These are phyloP conservation scores for Flaveria linearis DNA, from an alignment of 129 eudicot species.

Conservation along the genomic window DNA sequence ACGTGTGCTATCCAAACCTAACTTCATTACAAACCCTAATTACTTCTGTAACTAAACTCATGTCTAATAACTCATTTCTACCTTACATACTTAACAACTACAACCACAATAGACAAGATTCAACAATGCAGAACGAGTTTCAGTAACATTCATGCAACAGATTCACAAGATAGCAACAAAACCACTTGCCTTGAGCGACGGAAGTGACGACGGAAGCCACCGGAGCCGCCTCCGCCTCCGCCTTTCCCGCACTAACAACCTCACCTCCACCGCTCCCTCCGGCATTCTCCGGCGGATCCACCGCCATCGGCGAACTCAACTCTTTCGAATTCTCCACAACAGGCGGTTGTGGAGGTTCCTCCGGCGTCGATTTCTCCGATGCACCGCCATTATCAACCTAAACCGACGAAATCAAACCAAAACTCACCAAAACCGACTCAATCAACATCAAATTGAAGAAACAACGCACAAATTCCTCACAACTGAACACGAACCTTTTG, in stretches of 20 bases:
- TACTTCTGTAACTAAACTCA: conserved; percentile 4
- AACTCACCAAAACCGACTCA: not conserved
- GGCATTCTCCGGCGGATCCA: conserved; percentile 55
- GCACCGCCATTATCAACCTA: conserved; percentile 54
- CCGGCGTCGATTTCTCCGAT: conserved; percentile 56
- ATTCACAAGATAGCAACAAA: not conserved
- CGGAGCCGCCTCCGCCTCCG: conserved; percentile 49
- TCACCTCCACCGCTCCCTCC: conserved; percentile 40
- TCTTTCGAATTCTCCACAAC: conserved; percentile 56
- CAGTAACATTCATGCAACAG: conserved; percentile 17
- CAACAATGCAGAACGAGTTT: conserved; percentile 9
- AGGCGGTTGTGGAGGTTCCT: conserved; percentile 16
- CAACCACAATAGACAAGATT: not conserved
- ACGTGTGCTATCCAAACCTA: not conserved
- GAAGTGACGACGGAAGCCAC: conserved; percentile 53
- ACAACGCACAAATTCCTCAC: not conserved
- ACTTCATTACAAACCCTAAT: conserved; percentile 19
- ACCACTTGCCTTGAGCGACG: conserved; percentile 47
- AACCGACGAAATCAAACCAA: conserved; percentile 14
- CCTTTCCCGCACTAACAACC: conserved; percentile 34
- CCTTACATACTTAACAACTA: conserved; percentile 13
- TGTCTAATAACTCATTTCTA: not conserved
- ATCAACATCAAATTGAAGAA: conserved; percentile 2
- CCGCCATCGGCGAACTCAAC: conserved; percentile 37
- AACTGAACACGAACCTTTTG: conserved; percentile 44